A percentile compares a stretch with the other conserved stretches of the same genome.
phyloP scores from a whole-genome alignment of 1,284 basidiomycete species.

The Xerocomus amazonicus region DNA sequence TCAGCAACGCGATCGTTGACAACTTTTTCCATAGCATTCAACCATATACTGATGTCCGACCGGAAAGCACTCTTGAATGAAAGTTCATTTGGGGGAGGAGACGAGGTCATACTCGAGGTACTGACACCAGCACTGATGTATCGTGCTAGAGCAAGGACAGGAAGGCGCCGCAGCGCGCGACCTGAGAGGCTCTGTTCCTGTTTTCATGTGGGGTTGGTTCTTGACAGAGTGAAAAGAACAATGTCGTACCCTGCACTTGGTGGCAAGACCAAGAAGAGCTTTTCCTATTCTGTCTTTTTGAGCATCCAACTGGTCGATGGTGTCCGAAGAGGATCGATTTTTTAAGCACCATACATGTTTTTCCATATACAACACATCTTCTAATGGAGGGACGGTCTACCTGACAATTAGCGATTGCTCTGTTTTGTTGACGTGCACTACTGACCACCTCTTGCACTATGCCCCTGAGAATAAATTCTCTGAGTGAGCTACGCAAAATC shows the following conservation, averaged over 20 bases:
- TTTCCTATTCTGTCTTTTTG: constrained; percentile 51
- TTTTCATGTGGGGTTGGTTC: constrained; percentile 1
- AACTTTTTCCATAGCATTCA: constrained; percentile 75
- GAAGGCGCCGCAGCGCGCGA: constrained; percentile 82
- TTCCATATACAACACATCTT: constrained; percentile 58
- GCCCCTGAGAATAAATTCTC: constrained; percentile 74
- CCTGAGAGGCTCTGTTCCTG: constrained; percentile 82
- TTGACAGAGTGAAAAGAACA: neutral
- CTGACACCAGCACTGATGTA: constrained; percentile 59
- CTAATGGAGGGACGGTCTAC: constrained; percentile 61
- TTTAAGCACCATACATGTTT: constrained; percentile 8
- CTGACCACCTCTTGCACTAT: constrained; percentile 63
- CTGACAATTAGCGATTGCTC: constrained; percentile 10
- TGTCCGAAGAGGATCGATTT: constrained; percentile 7
- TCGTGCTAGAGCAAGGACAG: constrained; percentile 85
- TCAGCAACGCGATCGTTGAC: constrained; percentile 56
- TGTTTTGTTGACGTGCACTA: constrained; percentile 7
- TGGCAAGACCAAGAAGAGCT: constrained; percentile 63
- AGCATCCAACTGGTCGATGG: constrained; percentile 4
- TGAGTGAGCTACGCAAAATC: constrained; percentile 82
- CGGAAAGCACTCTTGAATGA: constrained; percentile 21
- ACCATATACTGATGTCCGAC: constrained; percentile 60
- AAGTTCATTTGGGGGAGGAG: constrained; percentile 11
- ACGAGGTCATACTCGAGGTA: constrained; percentile 6
- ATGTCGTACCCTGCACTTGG: constrained; percentile 62